Evolutionary conservation across 139 green algal genomes (phyloP).

Genomic region (Chlamydomonas sphaeroides): DNA sequence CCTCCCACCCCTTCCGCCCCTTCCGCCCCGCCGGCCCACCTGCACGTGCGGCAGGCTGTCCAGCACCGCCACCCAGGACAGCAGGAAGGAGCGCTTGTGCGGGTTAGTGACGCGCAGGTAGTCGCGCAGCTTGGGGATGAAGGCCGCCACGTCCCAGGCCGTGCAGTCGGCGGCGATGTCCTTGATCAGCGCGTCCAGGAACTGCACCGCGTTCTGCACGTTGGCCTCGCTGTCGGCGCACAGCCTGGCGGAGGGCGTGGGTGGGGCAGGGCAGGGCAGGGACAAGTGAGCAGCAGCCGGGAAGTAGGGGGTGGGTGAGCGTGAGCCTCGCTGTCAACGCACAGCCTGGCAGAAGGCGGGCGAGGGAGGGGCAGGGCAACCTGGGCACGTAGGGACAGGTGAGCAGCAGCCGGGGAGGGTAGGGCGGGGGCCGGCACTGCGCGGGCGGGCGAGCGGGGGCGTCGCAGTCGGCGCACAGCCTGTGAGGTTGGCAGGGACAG

Average conservation of each 20-base stretch:
- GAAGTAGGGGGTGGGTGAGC: slow-evolving; percentile 68
- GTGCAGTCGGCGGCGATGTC: slow-evolving; percentile 60
- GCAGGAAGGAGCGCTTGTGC: slow-evolving; percentile 87
- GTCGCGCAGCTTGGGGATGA: slow-evolving; percentile 88
- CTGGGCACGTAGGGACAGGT: no score
- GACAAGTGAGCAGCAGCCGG: neutral
- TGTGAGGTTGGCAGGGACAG: no score
- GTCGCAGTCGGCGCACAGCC: slow-evolving; percentile 71
- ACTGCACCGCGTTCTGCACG: slow-evolving; percentile 92
- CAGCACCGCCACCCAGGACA: slow-evolving; percentile 88
- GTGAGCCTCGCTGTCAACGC: slow-evolving; percentile 69
- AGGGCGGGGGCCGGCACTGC: no score
- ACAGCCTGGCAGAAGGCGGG: slow-evolving; percentile 50
- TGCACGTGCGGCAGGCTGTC: slow-evolving; percentile 90
- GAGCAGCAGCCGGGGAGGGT: neutral
- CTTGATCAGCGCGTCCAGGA: slow-evolving; percentile 96
- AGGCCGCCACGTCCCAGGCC: slow-evolving; percentile 78
- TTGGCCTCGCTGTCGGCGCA: slow-evolving; percentile 72
- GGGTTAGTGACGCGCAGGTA: slow-evolving; percentile 86
- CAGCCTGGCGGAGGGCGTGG: slow-evolving; percentile 42
- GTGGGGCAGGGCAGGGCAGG: no score
- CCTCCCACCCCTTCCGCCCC: no score
- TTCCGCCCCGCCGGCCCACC: no score
- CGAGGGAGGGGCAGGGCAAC: no score
- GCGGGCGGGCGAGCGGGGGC: slow-evolving; percentile 76